Base-by-base conservation (phyloP, 2,329 filamentous ascomycete genomes). In the Phaeosphaeriaceae sp. region DNA sequence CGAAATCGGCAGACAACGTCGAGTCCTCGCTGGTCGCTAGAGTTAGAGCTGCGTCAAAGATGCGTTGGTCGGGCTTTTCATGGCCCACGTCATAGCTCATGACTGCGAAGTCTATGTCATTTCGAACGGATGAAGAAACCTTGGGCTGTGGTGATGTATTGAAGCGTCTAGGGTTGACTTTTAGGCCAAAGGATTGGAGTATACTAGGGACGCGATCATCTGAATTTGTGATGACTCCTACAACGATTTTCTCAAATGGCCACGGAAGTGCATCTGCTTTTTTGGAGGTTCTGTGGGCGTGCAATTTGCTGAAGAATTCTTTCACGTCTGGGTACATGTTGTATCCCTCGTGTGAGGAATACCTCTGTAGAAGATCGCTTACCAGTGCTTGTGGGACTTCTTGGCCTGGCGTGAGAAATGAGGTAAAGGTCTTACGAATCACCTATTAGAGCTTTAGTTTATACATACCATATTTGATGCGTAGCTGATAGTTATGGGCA, bases 201-300 rank as follows among this genome's bases (percentile, higher is more conserved):
- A 87, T 77, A 20, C 68, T 67, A 0, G 79, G 77, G 0, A 86
- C 81, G n/a, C 84, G 76, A 61, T 83, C 77, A 56, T 88, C 85
- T 0, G 84, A 87, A 63, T 87, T 87, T 9, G 83, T 84, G 42
- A 87, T 77, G 5, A 87, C 74, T 20, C 84, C 84, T 4, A 85
- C 71, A 1, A 83, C 70, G 4, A 79, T 74, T 11, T 63, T 67
- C 12, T 71, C 58, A 61, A 76, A 77, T 5, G 48, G 64, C 72
- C 73, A 76, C 6, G 35, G 33, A 6, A 46, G 3, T 15, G 36
- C 6, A n/a, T 28, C 17, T 1, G 13, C 15, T 2, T 37, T 44
- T 9, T 26, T 29, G 11, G 32, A 18, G 12, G 29, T 5, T 8
- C 43, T 60, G 55, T 32, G 15, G 11, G 34, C 48, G 7, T 73